Evolutionary conservation across 176 grass and related monocot genomes (phyloP), one percentile per base, ranked within the genome.

Genomic region (Thinopyrum elongatum): DNA sequence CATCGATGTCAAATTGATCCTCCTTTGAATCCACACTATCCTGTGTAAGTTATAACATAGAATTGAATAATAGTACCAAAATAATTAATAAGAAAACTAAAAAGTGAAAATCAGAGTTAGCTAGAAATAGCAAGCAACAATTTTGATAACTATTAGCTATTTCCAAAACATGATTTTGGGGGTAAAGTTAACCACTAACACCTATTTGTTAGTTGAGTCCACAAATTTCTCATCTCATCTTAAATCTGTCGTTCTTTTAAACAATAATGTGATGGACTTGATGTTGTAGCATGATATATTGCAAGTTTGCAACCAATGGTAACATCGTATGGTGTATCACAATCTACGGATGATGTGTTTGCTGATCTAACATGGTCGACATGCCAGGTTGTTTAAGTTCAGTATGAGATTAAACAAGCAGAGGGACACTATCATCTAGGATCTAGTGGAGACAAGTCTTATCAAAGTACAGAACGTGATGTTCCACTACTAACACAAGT

Each of bases 11-110:
- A 75, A 75, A 75, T 4, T 49, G 72, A 55, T 39, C 59, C 59
- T 63, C n/a, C 59, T 87, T 81, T 66, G 78, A 81, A 53, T 55
- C 78, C 58, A 75, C 30, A 66, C 8, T 10, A 66, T 81, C 85
- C 59, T 87, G 58, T 53, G 69, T 8, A 38, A 41, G 25, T 13
- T 19, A 15, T 78, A 69, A 85, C 7, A 58, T 41, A 59, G 1
- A 26, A 65, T 46, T 65, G 19, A 34, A 79, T 27, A 22, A 51
- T 28, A 65, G 39, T 15, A 7, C 38, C n/a, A 63, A 10, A 65
- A 38, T 74, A 77, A 0, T 85, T 62, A 77, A 53, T 44, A 85
- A 53, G n/a, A 33, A 33, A 14, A 65, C 12, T 51, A 21, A 17
- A 80, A 81, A 6, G 22, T 65, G 14, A 64, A 49, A 80, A 17